phyloP scores from a whole-genome alignment of 306 rosid genomes.

The Lablab purpureus region DNA sequence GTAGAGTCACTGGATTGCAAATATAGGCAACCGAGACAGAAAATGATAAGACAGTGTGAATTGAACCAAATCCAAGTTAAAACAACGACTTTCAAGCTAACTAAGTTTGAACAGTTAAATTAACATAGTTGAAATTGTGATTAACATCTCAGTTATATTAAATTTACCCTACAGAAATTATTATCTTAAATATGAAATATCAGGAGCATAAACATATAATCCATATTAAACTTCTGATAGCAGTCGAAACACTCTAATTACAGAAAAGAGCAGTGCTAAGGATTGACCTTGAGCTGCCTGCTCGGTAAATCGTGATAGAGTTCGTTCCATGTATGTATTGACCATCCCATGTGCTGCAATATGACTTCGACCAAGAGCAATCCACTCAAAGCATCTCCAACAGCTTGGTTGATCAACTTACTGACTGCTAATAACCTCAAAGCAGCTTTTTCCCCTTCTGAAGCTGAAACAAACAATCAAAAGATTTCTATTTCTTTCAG shows the following conservation, averaged over 20 bases:
- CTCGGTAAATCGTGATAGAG: conserved; percentile 94
- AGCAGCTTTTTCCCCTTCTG: conserved; percentile 80
- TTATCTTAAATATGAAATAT: conserved; percentile 30
- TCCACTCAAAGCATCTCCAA: conserved; percentile 95
- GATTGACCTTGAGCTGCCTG: conserved; percentile 87
- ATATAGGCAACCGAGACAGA: conserved; percentile 9
- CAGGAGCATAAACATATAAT: too few relatives aligned
- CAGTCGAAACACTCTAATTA: conserved; percentile 12
- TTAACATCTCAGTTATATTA: conserved; percentile 29
- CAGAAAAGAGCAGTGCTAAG: neutral
- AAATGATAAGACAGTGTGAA: conserved; percentile 10
- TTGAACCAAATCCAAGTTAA: neutral
- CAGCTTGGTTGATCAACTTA: conserved; percentile 88
- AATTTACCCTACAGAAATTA: neutral
- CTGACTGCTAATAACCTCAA: conserved; percentile 77
- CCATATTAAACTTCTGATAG: conserved; percentile 21
- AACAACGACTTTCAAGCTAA: conserved; percentile 15
- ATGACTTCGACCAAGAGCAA: conserved; percentile 92
- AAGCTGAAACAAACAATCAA: conserved; percentile 56
- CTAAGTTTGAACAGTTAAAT: neutral
- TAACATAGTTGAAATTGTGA: conserved; percentile 14
- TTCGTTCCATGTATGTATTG: conserved; percentile 77
- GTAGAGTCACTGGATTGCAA: neutral
- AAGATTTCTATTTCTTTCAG: conserved; percentile 23
- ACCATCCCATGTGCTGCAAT: conserved; percentile 79